Percentiles rank a stretch among this genome's conserved stretches.
Evolutionary conservation across 106 monocot species (phyloP).

Genomic region (Dendrobium nobile): DNA sequence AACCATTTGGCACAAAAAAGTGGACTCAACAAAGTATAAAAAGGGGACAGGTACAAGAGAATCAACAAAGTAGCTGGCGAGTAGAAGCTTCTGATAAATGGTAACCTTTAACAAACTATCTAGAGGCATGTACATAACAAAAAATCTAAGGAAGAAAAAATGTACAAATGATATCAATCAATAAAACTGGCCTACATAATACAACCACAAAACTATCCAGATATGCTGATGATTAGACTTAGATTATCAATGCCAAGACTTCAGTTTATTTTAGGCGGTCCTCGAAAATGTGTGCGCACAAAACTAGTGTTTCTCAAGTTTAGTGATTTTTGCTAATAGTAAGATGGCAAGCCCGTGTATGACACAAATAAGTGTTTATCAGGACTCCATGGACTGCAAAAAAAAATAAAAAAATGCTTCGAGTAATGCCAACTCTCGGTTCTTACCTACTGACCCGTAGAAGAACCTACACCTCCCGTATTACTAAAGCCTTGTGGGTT

Average conservation of each 20-base stretch:
- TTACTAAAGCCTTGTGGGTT: constrained; percentile 24
- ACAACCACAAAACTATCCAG: not conserved
- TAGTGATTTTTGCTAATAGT: not conserved
- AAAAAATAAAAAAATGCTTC: not conserved
- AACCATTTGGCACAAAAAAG: not conserved
- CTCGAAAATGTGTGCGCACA: not conserved
- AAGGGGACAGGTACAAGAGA: not conserved
- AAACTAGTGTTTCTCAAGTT: not conserved
- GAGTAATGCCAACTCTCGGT: not conserved
- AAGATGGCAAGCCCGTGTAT: not conserved
- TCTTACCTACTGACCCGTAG: constrained; percentile 47
- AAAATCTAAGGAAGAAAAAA: not conserved
- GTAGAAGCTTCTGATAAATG: not conserved
- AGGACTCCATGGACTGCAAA: too few species aligned
- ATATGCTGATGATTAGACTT: not conserved
- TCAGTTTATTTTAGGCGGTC: not conserved
- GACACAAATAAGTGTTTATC: too few species aligned
- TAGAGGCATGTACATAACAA: not conserved
- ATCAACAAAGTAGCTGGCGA: not conserved
- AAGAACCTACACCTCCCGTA: constrained; percentile 39
- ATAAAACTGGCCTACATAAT: not conserved
- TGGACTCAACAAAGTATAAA: not conserved
- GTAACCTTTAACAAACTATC: not conserved
- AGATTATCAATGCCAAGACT: not conserved
- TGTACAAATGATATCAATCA: not conserved